phyloP scores from a whole-genome alignment of 495 filamentous ascomycete species.

The Choiromyces venosus region DNA sequence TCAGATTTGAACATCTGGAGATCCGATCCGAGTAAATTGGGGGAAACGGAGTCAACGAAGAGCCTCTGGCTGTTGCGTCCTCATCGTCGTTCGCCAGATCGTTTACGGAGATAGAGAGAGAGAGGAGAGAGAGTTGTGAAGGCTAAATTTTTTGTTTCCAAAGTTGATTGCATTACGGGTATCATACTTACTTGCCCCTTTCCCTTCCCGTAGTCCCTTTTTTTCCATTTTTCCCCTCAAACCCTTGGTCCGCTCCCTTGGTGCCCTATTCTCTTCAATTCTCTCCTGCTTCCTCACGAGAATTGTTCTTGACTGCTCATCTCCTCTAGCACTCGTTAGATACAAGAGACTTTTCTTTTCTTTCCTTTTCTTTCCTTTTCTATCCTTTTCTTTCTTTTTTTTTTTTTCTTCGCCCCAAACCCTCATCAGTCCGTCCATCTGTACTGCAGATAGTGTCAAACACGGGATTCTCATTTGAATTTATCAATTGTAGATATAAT shows the following conservation, averaged over 20 bases:
- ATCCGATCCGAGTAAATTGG: conserved; percentile 1
- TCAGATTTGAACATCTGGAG: neutral
- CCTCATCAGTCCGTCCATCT: neutral
- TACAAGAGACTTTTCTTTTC: neutral
- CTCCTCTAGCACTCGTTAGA: neutral
- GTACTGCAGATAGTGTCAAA: neutral
- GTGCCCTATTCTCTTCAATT: neutral
- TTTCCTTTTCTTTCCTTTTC: neutral
- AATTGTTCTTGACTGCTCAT: neutral
- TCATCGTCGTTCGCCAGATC: neutral
- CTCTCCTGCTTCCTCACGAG: neutral
- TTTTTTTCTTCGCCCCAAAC: neutral
- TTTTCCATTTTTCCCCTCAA: neutral
- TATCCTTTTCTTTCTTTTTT: neutral
- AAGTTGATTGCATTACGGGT: neutral
- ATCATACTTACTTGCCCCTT: neutral
- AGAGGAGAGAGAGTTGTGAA: neutral
- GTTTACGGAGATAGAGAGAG: neutral
- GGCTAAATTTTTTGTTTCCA: neutral
- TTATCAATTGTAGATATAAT: neutral
- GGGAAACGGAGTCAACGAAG: neutral
- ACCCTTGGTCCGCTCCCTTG: neutral
- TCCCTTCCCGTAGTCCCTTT: neutral
- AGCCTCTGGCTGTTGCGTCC: neutral
- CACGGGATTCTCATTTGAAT: neutral